Percentiles rank a stretch among this genome's conserved stretches.
These are phyloP conservation scores for Exophiala sp. DNA, from an alignment of 2,329 filamentous ascomycete species.

Conservation along the genomic window DNA sequence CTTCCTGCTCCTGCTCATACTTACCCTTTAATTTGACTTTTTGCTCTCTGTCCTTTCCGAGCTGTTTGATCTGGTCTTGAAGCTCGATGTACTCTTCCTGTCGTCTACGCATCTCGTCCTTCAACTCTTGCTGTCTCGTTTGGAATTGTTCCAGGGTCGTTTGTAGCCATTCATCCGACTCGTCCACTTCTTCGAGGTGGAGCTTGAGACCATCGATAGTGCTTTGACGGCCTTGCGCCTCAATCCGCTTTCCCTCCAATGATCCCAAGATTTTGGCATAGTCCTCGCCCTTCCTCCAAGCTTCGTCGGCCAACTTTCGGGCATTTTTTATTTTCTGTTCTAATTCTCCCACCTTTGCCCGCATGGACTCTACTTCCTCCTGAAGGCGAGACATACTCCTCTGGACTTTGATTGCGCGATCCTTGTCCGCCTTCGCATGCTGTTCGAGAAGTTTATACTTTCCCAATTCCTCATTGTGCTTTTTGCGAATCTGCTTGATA, in stretches of 20 bases:
- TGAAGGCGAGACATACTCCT: conserved; percentile 60
- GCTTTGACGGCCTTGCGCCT: conserved; percentile 63
- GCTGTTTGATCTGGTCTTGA: conserved; percentile 41
- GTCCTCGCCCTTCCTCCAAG: conserved; percentile 65
- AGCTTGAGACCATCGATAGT: conserved; percentile 64
- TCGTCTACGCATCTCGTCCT: conserved; percentile 57
- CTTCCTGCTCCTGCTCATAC: conserved; percentile 77
- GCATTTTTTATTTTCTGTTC: conserved; percentile 41
- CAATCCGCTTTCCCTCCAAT: conserved; percentile 68
- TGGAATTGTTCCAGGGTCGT: conserved; percentile 70
- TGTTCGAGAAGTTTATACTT: conserved; percentile 68
- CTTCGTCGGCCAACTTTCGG: conserved; percentile 53
- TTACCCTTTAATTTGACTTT: conserved; percentile 58
- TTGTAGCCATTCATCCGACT: conserved; percentile 70
- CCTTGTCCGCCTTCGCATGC: conserved; percentile 76
- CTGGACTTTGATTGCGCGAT: conserved; percentile 67
- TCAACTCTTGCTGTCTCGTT: conserved; percentile 61
- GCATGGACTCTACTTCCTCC: conserved; percentile 54
- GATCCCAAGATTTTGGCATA: conserved; percentile 70
- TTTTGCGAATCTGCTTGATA: conserved; percentile 79
- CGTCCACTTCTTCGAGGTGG: conserved; percentile 69
- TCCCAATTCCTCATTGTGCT: conserved; percentile 67
- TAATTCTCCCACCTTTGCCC: conserved; percentile 56
- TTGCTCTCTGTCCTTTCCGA: conserved; percentile 19
- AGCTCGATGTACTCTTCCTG: conserved; percentile 61